Evolutionary conservation across 2,329 filamentous ascomycete species (phyloP).

Genomic region (Fusarium virguliforme): DNA sequence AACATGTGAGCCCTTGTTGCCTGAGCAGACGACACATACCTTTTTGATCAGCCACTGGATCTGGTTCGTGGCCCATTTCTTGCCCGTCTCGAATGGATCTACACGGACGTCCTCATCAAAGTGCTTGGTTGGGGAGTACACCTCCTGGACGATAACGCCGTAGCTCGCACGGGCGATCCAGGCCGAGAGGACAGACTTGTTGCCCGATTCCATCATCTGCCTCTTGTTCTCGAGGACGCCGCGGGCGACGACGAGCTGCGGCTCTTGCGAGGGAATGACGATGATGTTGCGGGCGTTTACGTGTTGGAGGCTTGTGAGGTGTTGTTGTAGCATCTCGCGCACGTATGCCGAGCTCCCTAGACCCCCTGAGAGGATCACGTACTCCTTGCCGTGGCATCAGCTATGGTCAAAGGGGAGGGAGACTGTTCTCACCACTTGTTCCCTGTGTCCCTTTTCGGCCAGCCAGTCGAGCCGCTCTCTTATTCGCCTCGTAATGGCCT

Average conservation of each 20-base stretch:
- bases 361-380: constrained; percentile 63
- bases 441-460: constrained; percentile 49
- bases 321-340: constrained; percentile 60
- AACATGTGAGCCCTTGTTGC: not conserved
- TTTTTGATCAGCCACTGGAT: constrained; percentile 48
- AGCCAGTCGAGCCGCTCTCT: constrained; percentile 61
- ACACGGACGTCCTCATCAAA: constrained; percentile 41
- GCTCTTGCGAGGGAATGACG: constrained; percentile 39
- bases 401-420: not conserved
- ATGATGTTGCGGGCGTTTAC: constrained; percentile 45
- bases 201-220: constrained; percentile 30
- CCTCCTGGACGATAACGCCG: constrained; percentile 41
- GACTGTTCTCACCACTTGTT: constrained; percentile 55
- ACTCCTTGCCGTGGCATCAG: constrained; percentile 52
- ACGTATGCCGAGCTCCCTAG: constrained; percentile 65
- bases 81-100: constrained; percentile 34
- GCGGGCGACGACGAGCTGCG: constrained; percentile 36
- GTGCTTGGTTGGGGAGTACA: constrained; percentile 38
- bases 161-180: constrained; percentile 49
- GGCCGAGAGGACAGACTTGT: constrained; percentile 30
- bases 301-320: constrained; percentile 55
- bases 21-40: constrained; percentile 11
- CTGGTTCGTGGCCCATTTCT: constrained; percentile 45
- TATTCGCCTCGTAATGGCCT: constrained; percentile 57
- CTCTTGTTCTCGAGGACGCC: constrained; percentile 41